Conservation (phyloP, 306 rosid species). For the Styphnolobium japonicum region DNA sequence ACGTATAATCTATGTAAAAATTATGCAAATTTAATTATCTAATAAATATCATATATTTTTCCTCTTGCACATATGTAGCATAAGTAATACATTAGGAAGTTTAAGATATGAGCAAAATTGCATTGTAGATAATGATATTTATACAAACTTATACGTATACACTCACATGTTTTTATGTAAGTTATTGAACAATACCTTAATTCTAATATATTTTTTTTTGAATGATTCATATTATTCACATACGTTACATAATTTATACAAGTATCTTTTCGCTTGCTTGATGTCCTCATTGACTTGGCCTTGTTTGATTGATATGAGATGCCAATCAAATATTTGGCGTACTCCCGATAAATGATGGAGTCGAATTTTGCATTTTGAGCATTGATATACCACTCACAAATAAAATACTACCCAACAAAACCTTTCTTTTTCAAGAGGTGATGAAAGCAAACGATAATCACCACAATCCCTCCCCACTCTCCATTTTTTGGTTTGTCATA, state of each 20-base stretch:
- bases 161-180: too few species aligned
- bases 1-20: neutral
- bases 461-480: too few species aligned
- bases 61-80: neutral
- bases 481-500: neutral
- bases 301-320: conserved; percentile 10
- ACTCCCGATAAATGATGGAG: conserved; percentile 25
- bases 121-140: too few species aligned
- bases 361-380: conserved; percentile 25
- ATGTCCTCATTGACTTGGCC: conserved; percentile 13
- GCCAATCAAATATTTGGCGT: conserved; percentile 21
- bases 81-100: neutral
- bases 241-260: too few species aligned
- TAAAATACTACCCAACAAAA: conserved; percentile 21
- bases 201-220: too few species aligned
- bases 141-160: too few species aligned
- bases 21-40: neutral
- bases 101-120: neutral
- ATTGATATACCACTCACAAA: conserved; percentile 22
- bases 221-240: too few species aligned
- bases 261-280: too few species aligned
- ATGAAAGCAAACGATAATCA: conserved; percentile 23
- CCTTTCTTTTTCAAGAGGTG: conserved; percentile 22
- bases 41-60: neutral
- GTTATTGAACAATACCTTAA: too few species aligned